Evolutionary conservation across 352 stramenopile genomes (phyloP).

Genomic region (Phytophthora ramorum): DNA sequence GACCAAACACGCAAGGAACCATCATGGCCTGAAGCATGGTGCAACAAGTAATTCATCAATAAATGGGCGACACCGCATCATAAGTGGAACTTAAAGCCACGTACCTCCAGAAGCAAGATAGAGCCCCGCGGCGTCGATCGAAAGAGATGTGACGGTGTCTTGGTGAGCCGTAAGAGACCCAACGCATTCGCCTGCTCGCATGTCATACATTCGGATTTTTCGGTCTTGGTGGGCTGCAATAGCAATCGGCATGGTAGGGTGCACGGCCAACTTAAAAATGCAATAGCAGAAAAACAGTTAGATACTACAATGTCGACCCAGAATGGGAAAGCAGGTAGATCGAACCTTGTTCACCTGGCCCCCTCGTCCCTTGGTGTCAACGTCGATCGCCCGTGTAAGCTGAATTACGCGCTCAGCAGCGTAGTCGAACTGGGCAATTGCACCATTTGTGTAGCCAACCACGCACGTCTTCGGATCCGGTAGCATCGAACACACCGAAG

Average conservation of each 20-base stretch:
- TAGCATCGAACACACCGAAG: constrained; percentile 73
- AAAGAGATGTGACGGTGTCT: constrained; percentile 82
- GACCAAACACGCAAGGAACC: constrained; percentile 87
- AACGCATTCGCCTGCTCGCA: constrained; percentile 86
- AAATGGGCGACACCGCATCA: constrained; percentile 1
- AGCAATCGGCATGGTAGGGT: constrained; percentile 86
- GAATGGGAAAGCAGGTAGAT: neutral
- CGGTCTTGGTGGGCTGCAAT: constrained; percentile 84
- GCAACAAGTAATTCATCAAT: constrained; percentile 6
- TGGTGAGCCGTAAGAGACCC: constrained; percentile 80
- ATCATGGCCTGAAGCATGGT: constrained; percentile 64
- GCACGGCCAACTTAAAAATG: constrained; percentile 52
- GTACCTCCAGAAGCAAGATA: constrained; percentile 80
- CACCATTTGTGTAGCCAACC: constrained; percentile 79
- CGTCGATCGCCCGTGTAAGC: constrained; percentile 67
- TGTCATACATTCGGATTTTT: constrained; percentile 89
- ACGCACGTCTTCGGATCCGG: constrained; percentile 84
- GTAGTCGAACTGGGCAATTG: constrained; percentile 78
- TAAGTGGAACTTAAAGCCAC: neutral
- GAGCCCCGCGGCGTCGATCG: constrained; percentile 77
- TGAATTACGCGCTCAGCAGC: constrained; percentile 82
- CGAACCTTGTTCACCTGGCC: constrained; percentile 82
- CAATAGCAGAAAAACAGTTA: neutral
- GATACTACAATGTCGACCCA: neutral
- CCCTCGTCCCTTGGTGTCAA: constrained; percentile 64